Base-by-base conservation (phyloP, 768 basidiomycete species). In the Mycena alexandri region DNA sequence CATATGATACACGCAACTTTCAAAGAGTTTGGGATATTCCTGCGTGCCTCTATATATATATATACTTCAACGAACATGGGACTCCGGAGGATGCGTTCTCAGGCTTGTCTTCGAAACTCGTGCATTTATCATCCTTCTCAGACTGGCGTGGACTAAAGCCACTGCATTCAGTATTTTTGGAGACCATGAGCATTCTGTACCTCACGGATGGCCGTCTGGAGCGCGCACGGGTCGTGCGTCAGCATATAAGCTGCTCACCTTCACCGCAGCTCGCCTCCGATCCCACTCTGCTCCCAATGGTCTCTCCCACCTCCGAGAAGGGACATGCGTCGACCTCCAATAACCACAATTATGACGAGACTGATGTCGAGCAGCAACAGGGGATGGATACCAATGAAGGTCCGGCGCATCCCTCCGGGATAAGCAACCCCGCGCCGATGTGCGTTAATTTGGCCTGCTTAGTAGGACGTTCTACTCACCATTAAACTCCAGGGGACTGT, bases 351-450 rank as follows among this genome's bases (percentile, higher is more conserved):
- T 34, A 55, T 29, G n/a, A 53, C 44, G 34, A 24, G 24, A 38
- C 24, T 6, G 55, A 65, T 59, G 7, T n/a, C n/a, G 65, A 66
- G 29, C 57, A 42, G 25, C 52, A 57, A 3, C 11, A 3, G 14
- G 25, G 47, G 16, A 14, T 60, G 11, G 19, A 36, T 12, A 60
- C 65, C 2, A 5, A 21, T 3, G 65, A 66, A 17, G 65, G 65
- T 10, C 65, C 52, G 1, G 65, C 59, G 12, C 65, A 61, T 13
- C 22, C 11, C 19, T 66, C 65, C 5, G 53, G 65, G 44, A 61
- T 66, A 66, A 25, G 36, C 19, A 61, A 61, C 16, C 58, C 65
- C n/a, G 65, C 34, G 19, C 65, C 65, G 3, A 55, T 61, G 65
- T 61, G 36, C 0, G 52, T 66, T 17, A 44, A 11, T 21, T 14